phyloP scores from a whole-genome alignment of 139 green algal species.

The Haematococcus sp. region DNA sequence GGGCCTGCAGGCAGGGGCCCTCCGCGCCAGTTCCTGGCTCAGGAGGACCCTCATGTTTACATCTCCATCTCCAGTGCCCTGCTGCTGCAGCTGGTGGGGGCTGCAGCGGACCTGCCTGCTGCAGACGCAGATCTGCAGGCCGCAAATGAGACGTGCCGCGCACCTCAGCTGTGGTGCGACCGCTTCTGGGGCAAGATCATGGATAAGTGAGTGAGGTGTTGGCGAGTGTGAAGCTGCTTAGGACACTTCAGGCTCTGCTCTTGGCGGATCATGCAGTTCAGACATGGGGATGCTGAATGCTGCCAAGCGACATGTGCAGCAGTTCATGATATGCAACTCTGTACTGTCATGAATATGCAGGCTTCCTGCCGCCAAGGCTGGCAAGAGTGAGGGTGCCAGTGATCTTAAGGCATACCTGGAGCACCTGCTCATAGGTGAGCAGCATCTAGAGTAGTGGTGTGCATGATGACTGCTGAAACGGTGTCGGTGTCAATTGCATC shows the following conservation, averaged over 20 bases:
- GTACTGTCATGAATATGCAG: too few relatives aligned
- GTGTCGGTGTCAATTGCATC: too few relatives aligned
- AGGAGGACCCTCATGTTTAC: constrained; percentile 9
- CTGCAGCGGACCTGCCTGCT: constrained; percentile 22
- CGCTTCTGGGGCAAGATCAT: constrained; percentile 53
- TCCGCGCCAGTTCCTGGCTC: constrained; percentile 18
- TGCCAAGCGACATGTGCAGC: too few relatives aligned
- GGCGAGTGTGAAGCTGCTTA: too few relatives aligned
- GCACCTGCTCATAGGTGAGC: constrained; percentile 48
- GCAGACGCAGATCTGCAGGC: not conserved
- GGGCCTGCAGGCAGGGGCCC: constrained; percentile 6
- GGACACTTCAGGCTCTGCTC: too few relatives aligned
- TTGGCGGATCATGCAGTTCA: too few relatives aligned
- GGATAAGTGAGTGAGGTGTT: constrained; percentile 33
- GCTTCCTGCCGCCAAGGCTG: constrained; percentile 39
- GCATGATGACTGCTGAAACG: too few relatives aligned
- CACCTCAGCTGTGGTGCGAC: constrained; percentile 19
- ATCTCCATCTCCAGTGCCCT: constrained; percentile 64
- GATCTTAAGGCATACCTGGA: constrained; percentile 58
- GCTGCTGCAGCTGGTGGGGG: constrained; percentile 75
- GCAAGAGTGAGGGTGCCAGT: constrained; percentile 25
- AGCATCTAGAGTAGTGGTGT: not conserved
- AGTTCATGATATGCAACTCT: too few relatives aligned
- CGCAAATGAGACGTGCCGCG: constrained; percentile 5
- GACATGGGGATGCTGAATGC: not conserved